Base-by-base conservation (phyloP, 2,329 filamentous ascomycete species). In the Fusarium sp. region DNA sequence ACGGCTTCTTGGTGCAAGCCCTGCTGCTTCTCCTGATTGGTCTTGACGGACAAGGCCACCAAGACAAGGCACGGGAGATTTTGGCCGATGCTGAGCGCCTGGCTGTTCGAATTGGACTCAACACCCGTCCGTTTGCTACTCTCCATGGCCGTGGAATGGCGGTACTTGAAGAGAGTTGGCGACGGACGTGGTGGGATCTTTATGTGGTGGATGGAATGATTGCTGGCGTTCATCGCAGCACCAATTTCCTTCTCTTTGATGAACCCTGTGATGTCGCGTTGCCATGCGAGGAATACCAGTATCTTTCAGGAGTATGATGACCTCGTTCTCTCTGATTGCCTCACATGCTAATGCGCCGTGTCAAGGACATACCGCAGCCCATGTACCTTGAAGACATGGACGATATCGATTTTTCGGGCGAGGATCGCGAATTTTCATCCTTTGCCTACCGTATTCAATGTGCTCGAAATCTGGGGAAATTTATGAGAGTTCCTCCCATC, bases 131-230 rank as follows among this genome's bases (percentile, higher is more conserved):
- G 0, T 97, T 89, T 77, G 90, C 93, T 0, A 79, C 84, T 0
- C 79, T 84, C 5, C 83, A 93, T 72, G 90, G 91, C 14, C 82
- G 85, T 27, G 87, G 88, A 5, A 87, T 91, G 64, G 83, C 87
- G 0, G 83, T 93, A 2, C 77, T 94, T 3, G 92, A 95, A 76
- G 94, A 97, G 79, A 92, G 90, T 77, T 91, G 93, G 87, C 87
- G 93, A 16, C 86, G 94, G 63, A 97, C 93, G 1, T 97, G 93
- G 93, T 97, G 94, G 94, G 93, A 89, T 67, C 76, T 89, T 4
- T 95, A 90, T 75, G 86, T 92, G n/a, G 86, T 93, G 13, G 93
- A 97, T 76, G 92, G 91, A 59, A 91, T 97, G 86, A 86, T 96
- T 70, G 92, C 93, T 5, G 92, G 92, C 4, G 89, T 97, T 70